Conservation (phyloP, 805 yeast genomes). For the Candida maesae region DNA sequence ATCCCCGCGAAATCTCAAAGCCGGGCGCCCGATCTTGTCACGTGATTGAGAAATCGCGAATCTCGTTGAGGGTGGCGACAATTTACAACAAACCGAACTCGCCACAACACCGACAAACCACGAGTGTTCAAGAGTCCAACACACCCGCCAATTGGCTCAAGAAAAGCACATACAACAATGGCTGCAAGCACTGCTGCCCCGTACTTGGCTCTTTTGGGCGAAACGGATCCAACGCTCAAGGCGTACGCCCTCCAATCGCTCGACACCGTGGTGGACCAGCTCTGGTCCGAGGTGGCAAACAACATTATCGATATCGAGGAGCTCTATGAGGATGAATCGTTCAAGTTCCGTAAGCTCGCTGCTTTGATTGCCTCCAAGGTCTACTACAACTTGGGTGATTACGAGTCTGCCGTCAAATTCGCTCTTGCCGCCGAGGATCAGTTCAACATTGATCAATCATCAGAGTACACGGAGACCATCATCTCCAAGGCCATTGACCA, state of each 20-base stretch:
- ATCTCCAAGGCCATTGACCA: slow-evolving; percentile 88
- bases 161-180: slow-evolving; percentile 5
- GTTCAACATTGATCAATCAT: slow-evolving; percentile 68
- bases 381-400: slow-evolving; percentile 89
- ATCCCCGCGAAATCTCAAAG: too few relatives aligned
- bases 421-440: slow-evolving; percentile 81
- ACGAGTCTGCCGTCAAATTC: slow-evolving; percentile 82
- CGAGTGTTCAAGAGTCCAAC: not conserved
- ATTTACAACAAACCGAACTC: too few relatives aligned
- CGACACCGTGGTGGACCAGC: slow-evolving; percentile 78
- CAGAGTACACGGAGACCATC: slow-evolving; percentile 91
- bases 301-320: slow-evolving; percentile 85
- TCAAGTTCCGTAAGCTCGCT: slow-evolving; percentile 76
- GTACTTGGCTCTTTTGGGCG: slow-evolving; percentile 82
- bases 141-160: not conserved
- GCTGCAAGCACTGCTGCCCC: slow-evolving; percentile 70
- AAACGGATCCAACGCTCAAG: slow-evolving; percentile 72
- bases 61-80: slow-evolving; percentile 2
- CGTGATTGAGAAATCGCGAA: too few relatives aligned
- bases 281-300: slow-evolving; percentile 98
- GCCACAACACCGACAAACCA: slow-evolving; percentile 1
- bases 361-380: slow-evolving; percentile 91
- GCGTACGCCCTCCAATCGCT: slow-evolving; percentile 81
- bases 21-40: not conserved
- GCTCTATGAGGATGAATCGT: slow-evolving; percentile 77